phyloP scores from a whole-genome alignment of 1,284 basidiomycete genomes.

The Pterulicium gracile region DNA sequence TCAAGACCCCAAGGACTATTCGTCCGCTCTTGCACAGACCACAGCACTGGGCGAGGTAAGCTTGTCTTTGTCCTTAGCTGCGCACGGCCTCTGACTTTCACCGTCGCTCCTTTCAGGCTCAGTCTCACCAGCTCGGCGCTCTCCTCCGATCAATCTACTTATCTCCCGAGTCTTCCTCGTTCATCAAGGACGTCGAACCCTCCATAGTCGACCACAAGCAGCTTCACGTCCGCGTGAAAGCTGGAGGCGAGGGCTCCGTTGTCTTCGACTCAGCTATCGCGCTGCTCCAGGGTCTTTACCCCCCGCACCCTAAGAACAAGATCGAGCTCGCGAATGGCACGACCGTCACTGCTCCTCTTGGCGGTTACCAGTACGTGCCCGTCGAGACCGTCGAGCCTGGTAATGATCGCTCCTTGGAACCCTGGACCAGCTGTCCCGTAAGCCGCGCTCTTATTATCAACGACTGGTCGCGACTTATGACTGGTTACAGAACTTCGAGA shows the following conservation, averaged over 20 bases:
- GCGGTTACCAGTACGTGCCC: slow-evolving; percentile 79
- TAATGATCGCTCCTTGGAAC: slow-evolving; percentile 76
- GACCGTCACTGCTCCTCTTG: slow-evolving; percentile 62
- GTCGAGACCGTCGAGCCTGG: slow-evolving; percentile 77
- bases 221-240: slow-evolving; percentile 69
- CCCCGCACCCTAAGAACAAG: slow-evolving; percentile 58
- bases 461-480: slow-evolving; percentile 3
- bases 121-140: slow-evolving; percentile 64
- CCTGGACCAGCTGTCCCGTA: slow-evolving; percentile 77
- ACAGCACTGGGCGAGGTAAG: slow-evolving; percentile 76
- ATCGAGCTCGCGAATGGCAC: slow-evolving; percentile 72
- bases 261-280: slow-evolving; percentile 78
- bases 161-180: slow-evolving; percentile 46
- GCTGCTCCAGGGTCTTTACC: slow-evolving; percentile 71
- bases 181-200: slow-evolving; percentile 54
- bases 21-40: slow-evolving; percentile 60
- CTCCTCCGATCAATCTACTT: slow-evolving; percentile 65
- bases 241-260: slow-evolving; percentile 73
- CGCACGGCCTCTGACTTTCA: slow-evolving; percentile 4
- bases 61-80: slow-evolving; percentile 6
- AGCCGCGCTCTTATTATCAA: slow-evolving; percentile 13
- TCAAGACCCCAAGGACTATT: slow-evolving; percentile 65
- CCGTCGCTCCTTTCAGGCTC: slow-evolving; percentile 29
- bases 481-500: slow-evolving; percentile 41
- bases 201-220: slow-evolving; percentile 64